These are phyloP conservation scores for Termitomyces sp. DNA, from an alignment of 768 basidiomycete genomes.

Conservation along the genomic window DNA sequence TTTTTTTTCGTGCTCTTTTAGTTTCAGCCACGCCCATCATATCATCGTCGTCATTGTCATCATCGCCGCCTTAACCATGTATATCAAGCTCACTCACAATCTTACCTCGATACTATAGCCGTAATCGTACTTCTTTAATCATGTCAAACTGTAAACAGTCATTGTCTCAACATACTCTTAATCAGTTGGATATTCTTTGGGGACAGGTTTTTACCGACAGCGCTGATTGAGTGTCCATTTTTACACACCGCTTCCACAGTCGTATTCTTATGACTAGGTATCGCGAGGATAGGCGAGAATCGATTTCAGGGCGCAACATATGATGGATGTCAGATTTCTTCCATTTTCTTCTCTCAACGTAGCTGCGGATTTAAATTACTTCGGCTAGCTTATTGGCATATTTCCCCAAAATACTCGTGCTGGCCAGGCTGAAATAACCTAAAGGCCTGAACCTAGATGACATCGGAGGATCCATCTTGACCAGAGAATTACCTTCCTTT, in stretches of 20 bases:
- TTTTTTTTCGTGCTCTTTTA: slow-evolving; percentile 7
- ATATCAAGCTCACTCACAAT: slow-evolving; percentile 7
- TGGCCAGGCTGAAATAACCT: no score
- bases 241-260: neutral
- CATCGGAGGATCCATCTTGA: neutral
- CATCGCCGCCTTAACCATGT: slow-evolving; percentile 1
- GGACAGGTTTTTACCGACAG: neutral
- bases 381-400: neutral
- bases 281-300: neutral
- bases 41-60: neutral
- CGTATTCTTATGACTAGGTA: neutral
- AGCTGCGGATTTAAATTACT: neutral
- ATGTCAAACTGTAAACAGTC: neutral
- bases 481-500: neutral
- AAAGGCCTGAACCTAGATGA: neutral
- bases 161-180: neutral
- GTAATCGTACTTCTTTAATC: neutral
- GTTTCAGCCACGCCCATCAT: neutral
- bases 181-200: neutral
- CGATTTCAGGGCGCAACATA: neutral
- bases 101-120: neutral
- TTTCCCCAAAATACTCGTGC: neutral
- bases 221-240: neutral
- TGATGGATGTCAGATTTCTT: neutral
- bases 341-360: neutral